These are phyloP conservation scores for Acanthamoeba healyi DNA, from an alignment of 208 protist genomes.

Conservation along the genomic window DNA sequence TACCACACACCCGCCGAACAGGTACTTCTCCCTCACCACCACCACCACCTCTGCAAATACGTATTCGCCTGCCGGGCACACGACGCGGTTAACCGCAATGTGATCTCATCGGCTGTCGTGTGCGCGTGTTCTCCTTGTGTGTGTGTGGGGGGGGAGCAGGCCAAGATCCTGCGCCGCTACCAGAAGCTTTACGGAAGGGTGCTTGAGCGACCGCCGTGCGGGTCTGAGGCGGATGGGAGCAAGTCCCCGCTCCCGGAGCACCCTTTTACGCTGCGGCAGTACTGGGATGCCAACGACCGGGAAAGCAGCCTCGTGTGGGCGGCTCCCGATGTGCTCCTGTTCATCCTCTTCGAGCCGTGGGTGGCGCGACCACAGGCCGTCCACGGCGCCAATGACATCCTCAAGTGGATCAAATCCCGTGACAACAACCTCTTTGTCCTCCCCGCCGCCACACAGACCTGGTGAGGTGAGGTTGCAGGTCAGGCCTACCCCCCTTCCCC, in stretches of 20 bases:
- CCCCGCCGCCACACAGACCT: background rate
- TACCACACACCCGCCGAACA: background rate
- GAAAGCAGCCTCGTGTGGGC: background rate
- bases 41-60: background rate
- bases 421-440: background rate
- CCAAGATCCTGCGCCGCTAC: background rate
- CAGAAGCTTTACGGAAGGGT: background rate
- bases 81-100: too few relatives aligned
- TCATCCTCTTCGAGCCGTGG: slow-evolving; percentile 34
- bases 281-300: slow-evolving; percentile 6
- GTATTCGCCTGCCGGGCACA: background rate
- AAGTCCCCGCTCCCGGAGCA: background rate
- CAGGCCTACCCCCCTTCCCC: too few relatives aligned
- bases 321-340: background rate
- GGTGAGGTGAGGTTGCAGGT: too few relatives aligned
- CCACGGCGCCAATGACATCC: background rate
- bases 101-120: background rate
- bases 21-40: background rate
- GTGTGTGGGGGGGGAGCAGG: background rate
- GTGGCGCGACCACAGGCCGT: slow-evolving; percentile 18
- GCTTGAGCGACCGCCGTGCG: slow-evolving; percentile 1
- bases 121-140: background rate
- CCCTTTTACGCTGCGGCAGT: background rate
- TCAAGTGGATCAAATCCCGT: background rate
- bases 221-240: background rate